Percentiles rank a stretch among this genome's conserved stretches.
These are phyloP conservation scores for Cutaneotrichosporon mucoides DNA, from an alignment of 1,284 basidiomycete species.

Conservation along the genomic window DNA sequence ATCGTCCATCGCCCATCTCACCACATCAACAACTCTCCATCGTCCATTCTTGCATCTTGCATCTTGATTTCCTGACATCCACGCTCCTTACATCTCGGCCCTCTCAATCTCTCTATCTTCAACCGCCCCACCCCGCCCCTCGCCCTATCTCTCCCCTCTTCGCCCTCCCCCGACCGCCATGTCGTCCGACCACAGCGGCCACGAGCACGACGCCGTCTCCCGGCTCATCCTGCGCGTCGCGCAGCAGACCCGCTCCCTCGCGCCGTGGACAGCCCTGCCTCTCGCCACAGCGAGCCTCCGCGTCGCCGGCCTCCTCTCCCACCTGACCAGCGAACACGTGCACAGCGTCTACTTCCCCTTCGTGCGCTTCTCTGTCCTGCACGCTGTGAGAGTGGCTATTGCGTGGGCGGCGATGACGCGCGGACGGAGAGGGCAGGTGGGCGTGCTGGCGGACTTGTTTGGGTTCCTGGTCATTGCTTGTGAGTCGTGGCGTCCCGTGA, in stretches of 20 bases:
- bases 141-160: too few relatives aligned
- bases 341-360: constrained; percentile 37
- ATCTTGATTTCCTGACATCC: too few relatives aligned
- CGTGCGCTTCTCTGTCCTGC: constrained; percentile 32
- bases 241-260: background rate
- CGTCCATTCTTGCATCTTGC: too few relatives aligned
- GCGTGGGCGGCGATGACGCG: constrained; percentile 37
- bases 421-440: constrained; percentile 19
- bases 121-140: too few relatives aligned
- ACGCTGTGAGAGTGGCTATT: constrained; percentile 33
- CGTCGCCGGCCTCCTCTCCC: constrained; percentile 24
- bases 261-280: background rate
- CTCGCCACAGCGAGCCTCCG: background rate
- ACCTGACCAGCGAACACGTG: constrained; percentile 31
- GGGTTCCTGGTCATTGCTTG: constrained; percentile 42
- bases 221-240: background rate
- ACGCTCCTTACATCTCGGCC: too few relatives aligned
- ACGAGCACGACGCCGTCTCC: background rate
- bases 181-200: too few relatives aligned
- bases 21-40: too few relatives aligned
- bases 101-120: too few relatives aligned
- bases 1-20: too few relatives aligned
- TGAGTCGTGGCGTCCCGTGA: constrained; percentile 20
- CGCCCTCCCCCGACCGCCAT: too few relatives aligned
- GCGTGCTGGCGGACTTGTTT: constrained; percentile 24